Conservation (phyloP, 441 rosid genomes). For the Pelargonium myrrhifolium region DNA sequence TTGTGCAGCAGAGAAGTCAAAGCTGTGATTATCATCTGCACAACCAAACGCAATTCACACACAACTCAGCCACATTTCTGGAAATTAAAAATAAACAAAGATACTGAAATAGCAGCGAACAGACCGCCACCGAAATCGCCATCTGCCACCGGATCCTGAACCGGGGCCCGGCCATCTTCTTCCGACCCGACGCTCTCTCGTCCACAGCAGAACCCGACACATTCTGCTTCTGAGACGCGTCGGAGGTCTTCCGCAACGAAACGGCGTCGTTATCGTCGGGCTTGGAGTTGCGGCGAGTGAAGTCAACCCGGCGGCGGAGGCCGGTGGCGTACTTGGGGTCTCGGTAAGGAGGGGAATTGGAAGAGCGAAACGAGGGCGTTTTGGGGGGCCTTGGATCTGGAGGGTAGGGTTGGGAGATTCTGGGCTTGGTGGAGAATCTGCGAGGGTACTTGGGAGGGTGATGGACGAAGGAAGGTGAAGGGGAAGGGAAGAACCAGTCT, state of each 20-base stretch:
- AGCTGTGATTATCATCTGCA: conserved; percentile 43
- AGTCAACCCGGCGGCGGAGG: conserved; percentile 31
- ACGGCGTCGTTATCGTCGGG: conserved; percentile 15
- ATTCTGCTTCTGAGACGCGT: conserved; percentile 7
- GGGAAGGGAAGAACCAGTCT: conserved; percentile 67
- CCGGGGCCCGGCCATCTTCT: conserved; percentile 8
- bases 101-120: conserved; percentile 2
- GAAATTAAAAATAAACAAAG: background rate
- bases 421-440: conserved; percentile 32
- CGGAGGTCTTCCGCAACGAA: conserved; percentile 11
- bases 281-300: conserved; percentile 14
- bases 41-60: background rate
- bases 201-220: conserved; percentile 4
- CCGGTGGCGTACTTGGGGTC: conserved; percentile 26
- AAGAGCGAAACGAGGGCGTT: conserved; percentile 19
- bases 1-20: conserved; percentile 44
- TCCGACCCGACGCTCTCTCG: conserved; percentile 17
- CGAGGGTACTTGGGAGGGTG: conserved; percentile 29
- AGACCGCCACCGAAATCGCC: conserved; percentile 34
- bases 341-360: conserved; percentile 17
- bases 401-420: conserved; percentile 20
- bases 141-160: conserved; percentile 34
- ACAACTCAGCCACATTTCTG: background rate
- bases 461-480: conserved; percentile 35
- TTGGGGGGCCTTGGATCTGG: conserved; percentile 18